A percentile compares a stretch with the other conserved stretches of the same genome.
Evolutionary conservation across 1,139 yeast genomes (phyloP).

Genomic region (Diutina mesorugosa): DNA sequence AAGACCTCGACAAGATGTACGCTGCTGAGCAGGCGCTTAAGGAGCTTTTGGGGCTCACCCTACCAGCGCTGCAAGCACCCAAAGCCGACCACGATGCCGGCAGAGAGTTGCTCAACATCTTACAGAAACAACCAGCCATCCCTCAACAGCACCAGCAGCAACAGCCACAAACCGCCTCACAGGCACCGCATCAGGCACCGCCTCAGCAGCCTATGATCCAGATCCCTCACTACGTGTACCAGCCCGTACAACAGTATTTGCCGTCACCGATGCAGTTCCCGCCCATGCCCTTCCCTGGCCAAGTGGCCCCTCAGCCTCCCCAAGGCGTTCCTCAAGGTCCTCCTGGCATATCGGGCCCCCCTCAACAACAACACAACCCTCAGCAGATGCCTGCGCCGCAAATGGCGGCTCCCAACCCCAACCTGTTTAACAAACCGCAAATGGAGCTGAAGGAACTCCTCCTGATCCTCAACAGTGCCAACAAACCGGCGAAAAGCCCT

Average conservation of each 20-base stretch:
- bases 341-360: background rate
- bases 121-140: constrained; percentile 19
- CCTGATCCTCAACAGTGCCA: constrained; percentile 31
- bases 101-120: constrained; percentile 55
- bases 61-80: constrained; percentile 17
- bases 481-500: constrained; percentile 8
- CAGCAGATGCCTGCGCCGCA: background rate
- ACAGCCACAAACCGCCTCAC: constrained; percentile 10
- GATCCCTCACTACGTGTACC: constrained; percentile 5
- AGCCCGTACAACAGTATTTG: constrained; percentile 12
- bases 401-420: constrained; percentile 24
- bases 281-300: background rate
- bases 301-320: background rate
- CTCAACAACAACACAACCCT: constrained; percentile 7
- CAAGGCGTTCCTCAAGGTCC: background rate
- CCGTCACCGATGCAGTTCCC: constrained; percentile 5
- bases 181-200: background rate
- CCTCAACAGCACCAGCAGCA: constrained; percentile 19
- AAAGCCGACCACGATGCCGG: constrained; percentile 47
- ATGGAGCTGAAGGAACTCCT: constrained; percentile 38
- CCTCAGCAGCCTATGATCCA: constrained; percentile 3
- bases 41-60: constrained; percentile 41
- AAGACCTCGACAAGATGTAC: constrained; percentile 41
- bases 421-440: constrained; percentile 17
- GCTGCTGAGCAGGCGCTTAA: constrained; percentile 56